Base-by-base conservation (phyloP, 2,329 filamentous ascomycete genomes). In the Dothideomycetes sp. region DNA sequence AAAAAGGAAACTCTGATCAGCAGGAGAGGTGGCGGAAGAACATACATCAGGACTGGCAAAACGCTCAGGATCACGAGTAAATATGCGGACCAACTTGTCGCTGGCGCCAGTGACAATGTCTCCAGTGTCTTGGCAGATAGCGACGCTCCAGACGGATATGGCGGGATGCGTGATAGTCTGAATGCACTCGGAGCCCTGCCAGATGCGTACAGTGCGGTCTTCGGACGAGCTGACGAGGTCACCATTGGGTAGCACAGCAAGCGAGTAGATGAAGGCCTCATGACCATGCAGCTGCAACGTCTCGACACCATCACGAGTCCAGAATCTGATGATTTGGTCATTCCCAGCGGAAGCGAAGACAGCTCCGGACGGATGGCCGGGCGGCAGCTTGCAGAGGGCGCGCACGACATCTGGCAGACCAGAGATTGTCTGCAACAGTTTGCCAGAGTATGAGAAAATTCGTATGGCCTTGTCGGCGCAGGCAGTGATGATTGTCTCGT, bases 141-240 rank as follows among this genome's bases (percentile, higher is more conserved):
- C 84, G 14, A 98, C 86, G 11, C 77, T 72, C 91, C 91, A 98
- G 4, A 98, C 88, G 0, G 89, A 96, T 40, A 96, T 93, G 8
- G 91, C 91, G 9, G 91, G 91, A 53, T 95, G 87, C 1, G 89
- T 95, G 47, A 98, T 96, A 30, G 89, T 95, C 61, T 98, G 91
- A 34, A 94, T 65, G 57, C 89, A 96, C 41, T 87, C 72, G 11
- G 68, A 74, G 33, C 81, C 84, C 49, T 75, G 80, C 91, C 93
- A 98, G 56, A 98, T 69, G 38, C 86, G 76, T 24, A 94, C 77
- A 0, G 91, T 95, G n/a, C 91, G 77, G 61, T 98, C 91, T 61
- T 98, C 91, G 14, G 87, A 87, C 2, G 86, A 79, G 59, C 89
- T 96, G 36, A 93, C 82, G 19, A 98, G 69, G 55, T 95, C 87